Evolutionary conservation across 2,329 filamentous ascomycete genomes (phyloP).

Genomic region (Beauveria australis): DNA sequence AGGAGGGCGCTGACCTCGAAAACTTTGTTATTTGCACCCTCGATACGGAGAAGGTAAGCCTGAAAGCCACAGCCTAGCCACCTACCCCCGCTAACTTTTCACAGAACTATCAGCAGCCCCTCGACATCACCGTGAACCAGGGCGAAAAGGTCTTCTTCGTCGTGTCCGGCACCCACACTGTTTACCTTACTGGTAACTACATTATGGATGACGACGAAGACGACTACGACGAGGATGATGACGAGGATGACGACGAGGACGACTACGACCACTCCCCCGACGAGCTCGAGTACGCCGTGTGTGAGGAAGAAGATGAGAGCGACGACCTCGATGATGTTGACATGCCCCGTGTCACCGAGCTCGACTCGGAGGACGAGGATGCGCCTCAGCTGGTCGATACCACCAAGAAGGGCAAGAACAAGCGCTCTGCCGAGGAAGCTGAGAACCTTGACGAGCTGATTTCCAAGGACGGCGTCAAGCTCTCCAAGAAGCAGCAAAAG

Average conservation of each 20-base stretch:
- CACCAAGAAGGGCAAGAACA: slow-evolving; percentile 75
- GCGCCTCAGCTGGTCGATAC: slow-evolving; percentile 50
- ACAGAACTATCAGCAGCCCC: slow-evolving; percentile 81
- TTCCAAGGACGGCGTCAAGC: slow-evolving; percentile 67
- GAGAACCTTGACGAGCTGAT: slow-evolving; percentile 78
- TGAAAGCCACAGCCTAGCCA: background rate
- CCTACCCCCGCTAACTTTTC: slow-evolving; percentile 19
- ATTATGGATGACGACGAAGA: slow-evolving; percentile 63
- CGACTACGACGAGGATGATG: slow-evolving; percentile 47
- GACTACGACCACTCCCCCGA: slow-evolving; percentile 78
- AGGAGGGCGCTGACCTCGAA: slow-evolving; percentile 62
- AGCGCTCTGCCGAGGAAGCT: slow-evolving; percentile 79
- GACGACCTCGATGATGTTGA: slow-evolving; percentile 73
- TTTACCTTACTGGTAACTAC: slow-evolving; percentile 96
- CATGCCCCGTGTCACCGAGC: slow-evolving; percentile 74
- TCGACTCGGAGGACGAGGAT: slow-evolving; percentile 73
- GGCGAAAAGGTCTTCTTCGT: slow-evolving; percentile 88
- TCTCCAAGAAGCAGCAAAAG: slow-evolving; percentile 96
- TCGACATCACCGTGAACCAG: slow-evolving; percentile 86
- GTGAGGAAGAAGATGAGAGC: slow-evolving; percentile 63
- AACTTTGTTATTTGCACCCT: slow-evolving; percentile 94
- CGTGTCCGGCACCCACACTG: slow-evolving; percentile 78
- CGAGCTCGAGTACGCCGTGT: slow-evolving; percentile 65
- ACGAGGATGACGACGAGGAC: slow-evolving; percentile 47
- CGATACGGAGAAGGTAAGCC: slow-evolving; percentile 77